Base-by-base conservation (phyloP, 495 filamentous ascomycete species). In the Achaetomiella virescens region DNA sequence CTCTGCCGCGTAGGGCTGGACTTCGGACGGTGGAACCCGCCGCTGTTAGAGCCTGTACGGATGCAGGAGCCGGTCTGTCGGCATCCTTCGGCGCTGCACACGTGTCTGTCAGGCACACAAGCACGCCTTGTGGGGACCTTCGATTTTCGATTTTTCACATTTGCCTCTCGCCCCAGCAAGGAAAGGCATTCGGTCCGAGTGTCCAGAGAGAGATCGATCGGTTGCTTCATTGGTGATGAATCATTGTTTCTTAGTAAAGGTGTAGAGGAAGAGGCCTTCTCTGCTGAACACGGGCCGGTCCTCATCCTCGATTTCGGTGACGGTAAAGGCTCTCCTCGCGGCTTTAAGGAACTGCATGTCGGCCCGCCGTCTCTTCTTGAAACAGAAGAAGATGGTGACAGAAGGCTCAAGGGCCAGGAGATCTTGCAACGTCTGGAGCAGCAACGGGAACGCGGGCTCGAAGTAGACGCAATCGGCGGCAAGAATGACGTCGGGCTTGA, bases 401-500 rank as follows among this genome's bases (percentile, higher is more conserved):
- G 75, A 61, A 2, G 80, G 73, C 17, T 75, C 73, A 25, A 77
- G 64, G 38, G 52, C 77, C 37, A 87, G 62, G 52, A 88, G 72
- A 42, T 81, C 78, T 52, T 78, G 69, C 59, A 98, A 68, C n/a
- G 93, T 97, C 57, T 83, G 70, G 61, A 91, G 77, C 31, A 98
- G 77, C 27, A 95, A 76, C 41, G 91, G 90, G 66, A 97, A 97
- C 3, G 91, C 87, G 3, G 92, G 90, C 68, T 98, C 92, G 63
- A 95, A 95, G 77, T 97, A 98, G 47, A 95, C 90, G 74, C 93
- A 97, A 69, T 98, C 93, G 6, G 91, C 93, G 11, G 93, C 93
- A 11, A 98, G 80, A 53, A 98, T 82, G 40, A 92, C 75, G 58
- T 93, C 84, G 12, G 90, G 87, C 55, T 80, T 77, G 43, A 68